Evolutionary conservation across 176 grass and related monocot genomes (phyloP).

Genomic region (Rhynchospora breviuscula): DNA sequence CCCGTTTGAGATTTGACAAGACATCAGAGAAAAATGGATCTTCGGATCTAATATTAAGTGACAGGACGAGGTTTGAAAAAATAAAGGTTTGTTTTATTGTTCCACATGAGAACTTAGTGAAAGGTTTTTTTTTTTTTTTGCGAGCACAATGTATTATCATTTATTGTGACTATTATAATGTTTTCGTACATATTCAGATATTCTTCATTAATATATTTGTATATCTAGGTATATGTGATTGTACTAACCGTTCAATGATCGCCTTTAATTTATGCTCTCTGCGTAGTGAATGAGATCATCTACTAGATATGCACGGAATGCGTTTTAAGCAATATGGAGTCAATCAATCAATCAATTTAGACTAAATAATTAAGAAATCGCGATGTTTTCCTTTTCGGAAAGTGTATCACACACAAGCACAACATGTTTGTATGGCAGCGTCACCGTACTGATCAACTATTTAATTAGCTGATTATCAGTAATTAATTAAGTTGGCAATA

Average conservation of each 20-base stretch:
- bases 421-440: not conserved
- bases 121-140: no score
- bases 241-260: not conserved
- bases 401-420: not conserved
- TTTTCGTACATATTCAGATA: not conserved
- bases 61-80: not conserved
- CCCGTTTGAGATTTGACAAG: constrained; percentile 21
- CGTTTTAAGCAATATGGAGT: not conserved
- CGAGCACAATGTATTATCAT: no score
- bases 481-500: not conserved
- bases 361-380: not conserved
- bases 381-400: not conserved
- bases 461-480: not conserved
- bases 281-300: not conserved
- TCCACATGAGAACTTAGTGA: no score
- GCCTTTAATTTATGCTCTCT: not conserved
- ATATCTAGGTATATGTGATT: not conserved
- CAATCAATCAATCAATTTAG: not conserved
- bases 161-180: no score
- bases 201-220: no score
- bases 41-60: not conserved
- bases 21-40: not conserved
- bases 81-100: no score
- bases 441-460: not conserved
- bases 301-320: not conserved